phyloP scores from a whole-genome alignment of 257 asterid species.

The Perilla frutescens region DNA sequence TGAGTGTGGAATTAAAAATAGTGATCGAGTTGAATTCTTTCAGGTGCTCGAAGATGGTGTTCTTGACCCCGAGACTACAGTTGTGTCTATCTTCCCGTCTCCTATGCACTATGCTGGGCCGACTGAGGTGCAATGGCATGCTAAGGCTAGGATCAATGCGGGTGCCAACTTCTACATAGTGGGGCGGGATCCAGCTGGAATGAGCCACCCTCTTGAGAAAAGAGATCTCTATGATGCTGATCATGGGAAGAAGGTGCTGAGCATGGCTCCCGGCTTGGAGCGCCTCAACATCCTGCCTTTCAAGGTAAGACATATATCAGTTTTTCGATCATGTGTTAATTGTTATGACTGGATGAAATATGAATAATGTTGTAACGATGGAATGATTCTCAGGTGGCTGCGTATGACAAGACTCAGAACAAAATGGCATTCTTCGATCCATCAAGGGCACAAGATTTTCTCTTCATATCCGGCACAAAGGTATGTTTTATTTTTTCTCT shows the following conservation, averaged over 20 bases:
- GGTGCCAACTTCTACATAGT: conserved; percentile 94
- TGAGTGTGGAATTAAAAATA: neutral
- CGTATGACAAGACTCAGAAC: conserved; percentile 81
- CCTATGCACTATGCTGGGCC: conserved; percentile 99
- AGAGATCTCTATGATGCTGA: conserved; percentile 90
- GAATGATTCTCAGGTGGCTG: conserved; percentile 76
- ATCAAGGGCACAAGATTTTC: conserved; percentile 82
- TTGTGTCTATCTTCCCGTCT: conserved; percentile 92
- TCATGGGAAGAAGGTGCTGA: conserved; percentile 89
- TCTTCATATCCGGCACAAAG: conserved; percentile 97
- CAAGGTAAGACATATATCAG: conserved; percentile 47
- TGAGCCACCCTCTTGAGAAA: conserved; percentile 90
- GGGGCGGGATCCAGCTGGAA: conserved; percentile 97
- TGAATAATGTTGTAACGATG: neutral
- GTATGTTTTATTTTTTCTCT: conserved; percentile 38
- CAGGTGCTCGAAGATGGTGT: conserved; percentile 95
- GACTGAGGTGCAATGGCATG: conserved; percentile 98
- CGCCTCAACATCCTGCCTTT: conserved; percentile 90
- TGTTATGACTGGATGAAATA: neutral
- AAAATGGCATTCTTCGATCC: conserved; percentile 99
- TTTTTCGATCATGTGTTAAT: too few relatives aligned
- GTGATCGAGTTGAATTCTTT: neutral
- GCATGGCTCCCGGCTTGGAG: conserved; percentile 97
- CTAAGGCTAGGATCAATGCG: conserved; percentile 92
- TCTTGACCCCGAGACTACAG: conserved; percentile 90